Percentiles rank a stretch among this genome's conserved stretches.
Conservation (phyloP, 352 stramenopile genomes). For the Phytophthora syringae region DNA sequence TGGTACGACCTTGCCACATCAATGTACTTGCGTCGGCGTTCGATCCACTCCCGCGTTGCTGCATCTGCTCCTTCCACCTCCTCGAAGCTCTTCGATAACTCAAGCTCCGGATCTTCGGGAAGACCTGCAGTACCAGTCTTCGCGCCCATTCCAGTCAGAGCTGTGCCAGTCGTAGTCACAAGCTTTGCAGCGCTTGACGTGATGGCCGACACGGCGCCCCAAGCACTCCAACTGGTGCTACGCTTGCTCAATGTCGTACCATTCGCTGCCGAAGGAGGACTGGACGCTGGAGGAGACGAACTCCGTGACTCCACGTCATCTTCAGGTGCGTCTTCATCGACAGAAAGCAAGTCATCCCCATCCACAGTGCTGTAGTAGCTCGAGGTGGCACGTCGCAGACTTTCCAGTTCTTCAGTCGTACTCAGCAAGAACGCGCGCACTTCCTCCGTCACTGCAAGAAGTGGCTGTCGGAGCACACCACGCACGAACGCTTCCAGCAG, state of each 20-base stretch:
- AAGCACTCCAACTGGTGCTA: conserved; percentile 63
- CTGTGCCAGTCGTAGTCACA: conserved; percentile 71
- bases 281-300: conserved; percentile 25
- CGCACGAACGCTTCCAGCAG: conserved; percentile 82
- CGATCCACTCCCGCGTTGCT: conserved; percentile 34
- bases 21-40: conserved; percentile 69
- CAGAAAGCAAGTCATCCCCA: conserved; percentile 48
- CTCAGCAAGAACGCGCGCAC: conserved; percentile 78
- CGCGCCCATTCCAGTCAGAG: conserved; percentile 47
- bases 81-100: conserved; percentile 69
- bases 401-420: conserved; percentile 85
- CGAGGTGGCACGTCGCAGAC: conserved; percentile 56
- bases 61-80: conserved; percentile 34
- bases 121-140: conserved; percentile 40
- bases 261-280: conserved; percentile 26
- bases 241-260: conserved; percentile 27
- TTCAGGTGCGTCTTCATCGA: conserved; percentile 44
- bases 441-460: conserved; percentile 72
- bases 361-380: conserved; percentile 49
- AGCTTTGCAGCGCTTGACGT: conserved; percentile 81
- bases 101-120: conserved; percentile 33
- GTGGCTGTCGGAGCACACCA: conserved; percentile 70
- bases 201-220: conserved; percentile 74
- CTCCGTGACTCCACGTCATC: conserved; percentile 38
- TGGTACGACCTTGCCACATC: conserved; percentile 71